A percentile compares a stretch with the other conserved stretches of the same genome.
Evolutionary conservation across 805 yeast genomes (phyloP).

Genomic region (Jamesozyma piceae): DNA sequence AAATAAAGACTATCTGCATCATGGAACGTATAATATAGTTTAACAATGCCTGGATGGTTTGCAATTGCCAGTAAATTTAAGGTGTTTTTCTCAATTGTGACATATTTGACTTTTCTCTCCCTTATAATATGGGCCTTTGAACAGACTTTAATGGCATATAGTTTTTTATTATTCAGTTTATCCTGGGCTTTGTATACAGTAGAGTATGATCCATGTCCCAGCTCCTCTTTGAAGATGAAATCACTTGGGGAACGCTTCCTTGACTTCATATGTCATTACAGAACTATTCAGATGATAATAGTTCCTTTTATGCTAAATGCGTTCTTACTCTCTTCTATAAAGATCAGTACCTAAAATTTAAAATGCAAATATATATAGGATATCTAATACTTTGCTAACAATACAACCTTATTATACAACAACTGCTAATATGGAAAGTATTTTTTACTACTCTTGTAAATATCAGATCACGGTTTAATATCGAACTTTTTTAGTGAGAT

Average conservation of each 20-base stretch:
- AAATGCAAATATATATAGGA: too few relatives aligned
- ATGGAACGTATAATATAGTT: conserved; percentile 87
- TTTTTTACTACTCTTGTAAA: too few relatives aligned
- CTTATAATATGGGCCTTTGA: conserved; percentile 88
- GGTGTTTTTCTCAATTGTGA: conserved; percentile 88
- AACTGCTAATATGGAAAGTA: too few relatives aligned
- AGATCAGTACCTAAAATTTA: too few relatives aligned
- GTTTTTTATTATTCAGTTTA: conserved; percentile 36
- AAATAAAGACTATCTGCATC: conserved; percentile 81
- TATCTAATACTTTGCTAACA: too few relatives aligned
- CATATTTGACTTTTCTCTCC: conserved; percentile 91
- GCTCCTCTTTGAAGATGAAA: conserved; percentile 27
- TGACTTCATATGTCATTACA: conserved; percentile 10
- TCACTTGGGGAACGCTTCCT: conserved; percentile 29
- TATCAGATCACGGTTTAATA: too few relatives aligned
- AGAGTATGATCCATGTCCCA: conserved; percentile 95
- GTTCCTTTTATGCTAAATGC: background rate
- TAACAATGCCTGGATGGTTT: conserved; percentile 89
- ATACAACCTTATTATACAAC: too few relatives aligned
- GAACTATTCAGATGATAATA: background rate
- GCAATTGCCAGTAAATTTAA: conserved; percentile 63
- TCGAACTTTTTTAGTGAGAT: too few relatives aligned
- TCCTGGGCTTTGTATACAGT: conserved; percentile 86
- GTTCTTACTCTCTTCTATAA: too few relatives aligned
- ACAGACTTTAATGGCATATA: conserved; percentile 84